Conservation (phyloP, 148 eudicot genomes). For the Oxyria digyna region DNA sequence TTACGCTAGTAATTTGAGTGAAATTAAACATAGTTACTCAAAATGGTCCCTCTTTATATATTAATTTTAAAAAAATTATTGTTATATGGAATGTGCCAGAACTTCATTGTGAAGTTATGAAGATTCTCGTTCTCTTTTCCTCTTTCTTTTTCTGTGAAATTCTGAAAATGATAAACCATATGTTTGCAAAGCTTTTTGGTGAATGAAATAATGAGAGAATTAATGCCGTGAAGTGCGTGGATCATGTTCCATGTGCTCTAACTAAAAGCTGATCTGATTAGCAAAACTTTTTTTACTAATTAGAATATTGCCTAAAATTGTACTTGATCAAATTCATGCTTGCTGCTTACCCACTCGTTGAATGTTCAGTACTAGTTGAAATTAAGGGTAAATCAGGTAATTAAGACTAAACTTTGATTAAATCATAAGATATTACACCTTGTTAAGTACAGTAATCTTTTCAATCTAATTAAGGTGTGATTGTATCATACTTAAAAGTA, state of each 20-base stretch:
- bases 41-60: too few relatives aligned
- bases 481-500: too few relatives aligned
- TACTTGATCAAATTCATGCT: neutral
- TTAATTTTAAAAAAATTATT: too few relatives aligned
- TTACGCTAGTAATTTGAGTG: too few relatives aligned
- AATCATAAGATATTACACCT: too few relatives aligned
- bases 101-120: neutral
- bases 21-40: neutral
- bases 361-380: neutral
- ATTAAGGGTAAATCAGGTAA: too few relatives aligned
- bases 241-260: slow-evolving; percentile 1
- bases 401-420: neutral
- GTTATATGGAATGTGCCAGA: neutral
- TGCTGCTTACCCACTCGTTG: neutral
- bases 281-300: neutral
- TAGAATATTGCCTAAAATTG: neutral
- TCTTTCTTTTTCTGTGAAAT: neutral
- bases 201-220: neutral
- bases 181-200: neutral
- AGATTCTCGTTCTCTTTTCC: neutral
- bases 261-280: neutral
- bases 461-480: too few relatives aligned
- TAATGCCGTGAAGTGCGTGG: neutral
- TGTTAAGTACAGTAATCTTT: too few relatives aligned
- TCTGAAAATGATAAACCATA: too few relatives aligned